Evolutionary conservation across 768 basidiomycete species (phyloP), one percentile per base, ranked within the genome.

Genomic region (Termitomyces eurrhizus): DNA sequence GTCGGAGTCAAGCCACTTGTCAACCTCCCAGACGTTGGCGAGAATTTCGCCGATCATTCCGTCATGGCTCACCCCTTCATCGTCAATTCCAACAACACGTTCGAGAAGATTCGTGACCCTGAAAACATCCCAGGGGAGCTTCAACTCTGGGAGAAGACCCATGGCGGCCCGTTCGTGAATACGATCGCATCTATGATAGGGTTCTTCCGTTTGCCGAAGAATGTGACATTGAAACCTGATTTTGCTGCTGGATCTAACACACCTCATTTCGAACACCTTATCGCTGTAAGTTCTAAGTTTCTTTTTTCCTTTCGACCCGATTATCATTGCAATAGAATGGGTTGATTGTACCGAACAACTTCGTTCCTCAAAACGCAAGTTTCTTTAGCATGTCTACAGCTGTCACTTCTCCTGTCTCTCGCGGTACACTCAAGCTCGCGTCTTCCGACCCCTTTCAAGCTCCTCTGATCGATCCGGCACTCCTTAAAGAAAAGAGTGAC

Each of bases 11-110:
- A 59, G 35, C 60, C 73, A 12, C 26, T 72, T 12, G 59, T 77
- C 11, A 41, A 74, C 59, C 62, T 73, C 14, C 75, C 76, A 6
- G 67, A 67, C 54, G 76, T 79, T 1, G 78, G 78, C 14, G 67
- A 70, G 53, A 76, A 79, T 56, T 63, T 78, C 0, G 68, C 69
- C 6, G 77, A 76, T 55, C 77, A 78, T 51, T 67, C 73, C 0
- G 60, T 70, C 8, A 58, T 72, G 21, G 58, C 65, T 4, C 60
- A 68, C 6, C 42, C 59, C 35, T 57, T 62, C 51, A 41, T 52
- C 26, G 57, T 62, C 29, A 58, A 62, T 26, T 62, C 61, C 21
- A 58, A 45, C 39, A 37, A 60, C n/a, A 60, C 59, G 26, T 60
- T 60, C 7, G 59, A 60, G n/a, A 51, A 55, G 24, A 55, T 56